Evolutionary conservation across 179 eudicot species (phyloP), one percentile per base, ranked within the genome.

Genomic region (Actinidia chinensis): DNA sequence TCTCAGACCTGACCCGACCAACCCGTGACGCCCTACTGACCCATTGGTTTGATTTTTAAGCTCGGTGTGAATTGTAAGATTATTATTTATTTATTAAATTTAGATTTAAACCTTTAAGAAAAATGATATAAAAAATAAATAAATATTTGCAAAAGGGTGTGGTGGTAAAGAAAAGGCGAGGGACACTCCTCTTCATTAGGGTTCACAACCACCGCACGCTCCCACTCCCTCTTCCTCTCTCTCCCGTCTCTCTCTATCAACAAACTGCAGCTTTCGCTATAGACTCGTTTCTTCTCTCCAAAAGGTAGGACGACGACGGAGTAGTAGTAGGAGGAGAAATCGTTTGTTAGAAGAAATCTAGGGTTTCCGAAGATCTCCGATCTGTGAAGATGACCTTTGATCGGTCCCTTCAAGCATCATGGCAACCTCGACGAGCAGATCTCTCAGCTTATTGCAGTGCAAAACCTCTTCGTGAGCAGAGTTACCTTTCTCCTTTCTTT

Each of bases 381-480:
- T 50, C 63, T n/a, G 73, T 9, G 33, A 80, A 76, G 77, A 88
- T 86, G 91, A 87, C 83, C 74, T 78, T 75, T 84, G 91, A 90
- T 85, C 84, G 68, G 85, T 82, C 76, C 81, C 84, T 79, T 78
- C 87, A 73, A 81, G 79, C 78, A 70, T 25, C 82, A 81, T 75
- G 87, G 85, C 72, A 85, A 84, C 79, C 85, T 88, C 59, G 93
- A 90, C 75, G 89, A 90, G 81, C 88, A 86, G 83, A 90, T 90
- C 76, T 67, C 80, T 28, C 93, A 88, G 93, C 93, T 90, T 64
- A 87, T n/a, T 90, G 90, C 91, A 90, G 79, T 90, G 93, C 90
- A n/a, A 90, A 88, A 66, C 93, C 93, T 64, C 84, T 90, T 52
- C 86, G 91, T 52, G 93, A 90, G 73, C 89, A 33, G 68, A n/a